Base-by-base conservation (phyloP, 1,284 basidiomycete species). In the Leccinum variabile region DNA sequence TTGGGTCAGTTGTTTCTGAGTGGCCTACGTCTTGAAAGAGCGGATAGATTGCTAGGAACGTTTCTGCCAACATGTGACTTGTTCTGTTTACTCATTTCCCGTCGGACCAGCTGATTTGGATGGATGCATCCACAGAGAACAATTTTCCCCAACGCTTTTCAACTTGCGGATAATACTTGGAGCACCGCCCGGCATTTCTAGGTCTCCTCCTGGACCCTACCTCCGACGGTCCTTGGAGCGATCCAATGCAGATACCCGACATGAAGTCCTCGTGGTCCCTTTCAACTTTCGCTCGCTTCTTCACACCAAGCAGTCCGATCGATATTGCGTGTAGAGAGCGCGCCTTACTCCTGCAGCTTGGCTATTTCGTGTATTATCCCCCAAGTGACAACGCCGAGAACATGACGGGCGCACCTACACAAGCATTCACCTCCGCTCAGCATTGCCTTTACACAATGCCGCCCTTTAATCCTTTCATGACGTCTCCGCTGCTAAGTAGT, bases 191-290 rank as follows among this genome's bases (percentile, higher is more conserved):
- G 65, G 72, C 55, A 53, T 73, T 69, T 70, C 69, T 59, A 69
- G 39, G 60, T 59, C 54, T 62, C 63, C 69, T 70, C 61, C 59
- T 65, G 62, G 64, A 61, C 68, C 66, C 68, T 71, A 62, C 65
- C 58, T 64, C 66, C 55, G 63, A 70, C 65, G 28, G 65, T 65
- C 64, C 65, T 72, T 76, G 72, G 73, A 74, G 72, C 70, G 73
- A 77, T 77, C 69, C 63, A 68, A 66, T 64, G 61, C 73, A 76
- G 75, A 77, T 74, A 74, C 70, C 73, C 74, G 74, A 76, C 71
- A 74, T 74, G 75, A 74, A 73, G 54, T 66, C 72, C 73, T 73
- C 73, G 72, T 76, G 72, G 69, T 52, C 62, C 52, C 63, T 76
- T 59, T 70, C 44, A 46, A 46, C 68, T 70, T 61, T 65, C 65